Percentiles rank a stretch among this genome's conserved stretches.
Conservation (phyloP, 75 land plant genomes). For the Cunninghamia lanceolata region DNA sequence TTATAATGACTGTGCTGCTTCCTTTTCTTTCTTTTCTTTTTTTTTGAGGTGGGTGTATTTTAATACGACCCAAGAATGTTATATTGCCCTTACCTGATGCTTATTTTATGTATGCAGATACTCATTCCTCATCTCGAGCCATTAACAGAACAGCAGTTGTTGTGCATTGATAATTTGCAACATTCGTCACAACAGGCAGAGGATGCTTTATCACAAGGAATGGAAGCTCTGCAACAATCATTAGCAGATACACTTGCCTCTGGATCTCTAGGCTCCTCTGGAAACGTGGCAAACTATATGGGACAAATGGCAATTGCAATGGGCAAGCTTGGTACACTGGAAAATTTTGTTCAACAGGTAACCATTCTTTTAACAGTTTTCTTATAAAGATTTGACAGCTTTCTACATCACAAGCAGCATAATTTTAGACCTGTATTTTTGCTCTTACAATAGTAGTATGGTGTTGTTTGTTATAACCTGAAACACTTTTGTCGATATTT, state of each 20-base stretch:
- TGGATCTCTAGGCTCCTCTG: constrained; percentile 28
- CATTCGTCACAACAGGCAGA: constrained; percentile 77
- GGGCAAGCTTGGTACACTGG: constrained; percentile 77
- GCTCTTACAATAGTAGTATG: background rate
- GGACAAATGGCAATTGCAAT: constrained; percentile 93
- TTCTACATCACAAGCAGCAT: background rate
- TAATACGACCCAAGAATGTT: background rate
- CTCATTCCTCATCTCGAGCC: constrained; percentile 56
- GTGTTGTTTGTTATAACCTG: background rate
- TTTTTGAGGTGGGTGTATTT: background rate
- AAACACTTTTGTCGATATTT: background rate
- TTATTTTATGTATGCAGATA: constrained; percentile 32
- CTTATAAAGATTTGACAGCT: background rate
- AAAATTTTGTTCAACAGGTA: constrained; percentile 82
- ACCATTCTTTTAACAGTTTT: background rate
- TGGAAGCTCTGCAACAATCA: constrained; percentile 73
- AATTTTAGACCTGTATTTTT: background rate
- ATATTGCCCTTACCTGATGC: background rate
- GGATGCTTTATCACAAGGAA: constrained; percentile 72
- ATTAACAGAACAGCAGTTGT: constrained; percentile 54
- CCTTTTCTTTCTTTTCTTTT: background rate
- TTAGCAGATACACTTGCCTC: constrained; percentile 56
- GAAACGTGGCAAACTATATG: constrained; percentile 86
- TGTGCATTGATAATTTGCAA: constrained; percentile 56
- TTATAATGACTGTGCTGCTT: background rate